Evolutionary conservation across 768 basidiomycete species (phyloP), one percentile per base, ranked within the genome.

Genomic region (Lactarius quietus): DNA sequence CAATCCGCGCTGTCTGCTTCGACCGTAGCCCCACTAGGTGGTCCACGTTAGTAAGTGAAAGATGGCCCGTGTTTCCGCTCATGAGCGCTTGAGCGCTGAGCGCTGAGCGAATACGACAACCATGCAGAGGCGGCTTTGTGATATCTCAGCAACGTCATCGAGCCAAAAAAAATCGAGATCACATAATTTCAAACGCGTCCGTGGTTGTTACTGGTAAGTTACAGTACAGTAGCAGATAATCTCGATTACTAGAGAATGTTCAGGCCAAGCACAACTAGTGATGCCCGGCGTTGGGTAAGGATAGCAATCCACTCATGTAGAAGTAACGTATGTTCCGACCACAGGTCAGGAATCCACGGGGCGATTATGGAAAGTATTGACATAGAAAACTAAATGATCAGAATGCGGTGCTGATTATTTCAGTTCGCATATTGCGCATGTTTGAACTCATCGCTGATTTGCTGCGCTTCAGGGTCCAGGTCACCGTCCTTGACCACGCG

Each of bases 391-490:
- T 33, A 65, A 65, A 52, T 62, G 26, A 52, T 14, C 20, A 4
- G 31, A 28, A 57, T 12, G 35, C 29, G 10, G 26, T 6, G 35
- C 43, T 14, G 14, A 36, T n/a, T 29, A 36, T n/a, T 28, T 66
- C 41, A 66, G 45, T 35, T 54, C 52, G 57, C 33, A 26, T 66
- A 68, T 14, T 41, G 36, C 31, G 84, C 84, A 23, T 78, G 81
- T 73, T 89, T 89, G 80, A 87, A 87, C 67, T 89, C 88, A 61
- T 81, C 78, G 70, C 75, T 82, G 70, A 84, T 84, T 59, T 74
- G 76, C 62, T 86, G 85, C 20, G 84, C 79, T 74, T 89, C 88
- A 10, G 82, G 78, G 72, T 89, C 88, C 65, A 79, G 83, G 26
- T 73, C 74, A 57, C 82, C 81, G 23, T 43, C 69, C 65, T 78